Evolutionary conservation across 1,139 yeast genomes (phyloP), one percentile per base, ranked within the genome.

Genomic region (Meyerozyma athensensis): DNA sequence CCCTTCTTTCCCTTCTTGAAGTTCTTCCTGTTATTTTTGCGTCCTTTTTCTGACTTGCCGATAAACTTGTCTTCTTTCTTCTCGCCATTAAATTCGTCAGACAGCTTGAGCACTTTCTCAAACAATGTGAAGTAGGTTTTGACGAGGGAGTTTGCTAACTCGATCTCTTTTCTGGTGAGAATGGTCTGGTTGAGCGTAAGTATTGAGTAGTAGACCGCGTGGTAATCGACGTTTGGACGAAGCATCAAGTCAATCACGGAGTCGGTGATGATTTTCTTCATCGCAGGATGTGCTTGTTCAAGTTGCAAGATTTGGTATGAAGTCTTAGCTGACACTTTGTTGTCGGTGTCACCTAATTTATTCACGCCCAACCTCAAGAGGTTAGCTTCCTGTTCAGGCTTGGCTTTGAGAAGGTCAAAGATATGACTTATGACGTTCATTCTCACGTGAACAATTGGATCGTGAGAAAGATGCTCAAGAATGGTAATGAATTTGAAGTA

Each of bases 341-440:
- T 84, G 48, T 92, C 97, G 36, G 76, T 73, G 56, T 92, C 99
- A 63, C 98, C 98, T 36, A 92, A 71, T 58, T 92, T 92, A 60
- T 94, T 92, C 35, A 89, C 94, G 36, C 96, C 96, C 41, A 94
- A 70, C 50, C 92, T 76, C 51, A 92, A 70, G 47, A 94, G 68
- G 58, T 94, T 92, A 36, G 83, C 95, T 62, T 92, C 99, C 65
- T 94, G 98, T 64, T 92, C 99, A 3, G 99, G 97, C 58, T 90
- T 92, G 12, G 84, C 73, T 48, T 79, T 81, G 43, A 92, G 66
- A 33, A 92, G 69, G 43, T 86, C 95, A 49, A 90, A 85, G 31
- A 90, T 74, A 54, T 86, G 92, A 34, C 75, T 68, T 26, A 89
- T 74, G 28, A 86, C 79, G 45, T 79, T 86, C 71, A 83, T 74